phyloP scores from a whole-genome alignment of 1,284 basidiomycete species.

The Papiliotrema laurentii region DNA sequence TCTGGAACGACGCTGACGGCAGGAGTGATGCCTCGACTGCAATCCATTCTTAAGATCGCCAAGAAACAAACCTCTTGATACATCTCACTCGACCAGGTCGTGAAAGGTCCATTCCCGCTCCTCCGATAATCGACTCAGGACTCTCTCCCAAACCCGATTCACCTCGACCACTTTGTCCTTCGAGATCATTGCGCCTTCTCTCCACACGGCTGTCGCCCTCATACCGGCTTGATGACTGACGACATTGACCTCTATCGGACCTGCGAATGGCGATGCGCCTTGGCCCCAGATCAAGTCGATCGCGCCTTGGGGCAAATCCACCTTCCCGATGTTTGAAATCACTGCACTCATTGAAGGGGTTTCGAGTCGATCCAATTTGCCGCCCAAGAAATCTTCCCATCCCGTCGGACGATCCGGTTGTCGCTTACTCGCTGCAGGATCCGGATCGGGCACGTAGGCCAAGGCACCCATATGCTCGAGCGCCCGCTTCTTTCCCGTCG shows the following conservation, averaged over 20 bases:
- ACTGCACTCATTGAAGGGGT: conserved; percentile 18
- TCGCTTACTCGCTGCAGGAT: conserved; percentile 1
- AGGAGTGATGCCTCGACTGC: conserved; percentile 10
- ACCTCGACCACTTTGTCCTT: conserved; percentile 8
- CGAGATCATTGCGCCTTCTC: conserved; percentile 21
- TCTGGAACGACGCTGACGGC: not conserved
- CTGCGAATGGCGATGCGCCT: conserved; percentile 17
- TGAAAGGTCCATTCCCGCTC: not conserved
- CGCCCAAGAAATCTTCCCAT: conserved; percentile 36
- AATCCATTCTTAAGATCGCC: too few relatives aligned
- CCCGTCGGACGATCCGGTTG: conserved; percentile 27
- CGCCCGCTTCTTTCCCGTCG: conserved; percentile 10
- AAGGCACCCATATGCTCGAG: conserved; percentile 29
- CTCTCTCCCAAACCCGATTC: not conserved
- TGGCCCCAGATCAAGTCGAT: conserved; percentile 32
- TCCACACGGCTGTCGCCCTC: conserved; percentile 20
- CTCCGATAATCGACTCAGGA: not conserved
- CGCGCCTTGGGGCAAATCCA: conserved; percentile 20
- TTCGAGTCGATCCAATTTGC: conserved; percentile 5
- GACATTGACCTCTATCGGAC: conserved; percentile 17
- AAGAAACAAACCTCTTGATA: too few relatives aligned
- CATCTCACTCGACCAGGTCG: too few relatives aligned
- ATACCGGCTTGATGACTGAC: conserved; percentile 34
- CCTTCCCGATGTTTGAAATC: conserved; percentile 36
- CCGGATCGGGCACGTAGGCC: conserved; percentile 28